phyloP scores from a whole-genome alignment of 2,329 filamentous ascomycete species.

The Juglanconis sp. region DNA sequence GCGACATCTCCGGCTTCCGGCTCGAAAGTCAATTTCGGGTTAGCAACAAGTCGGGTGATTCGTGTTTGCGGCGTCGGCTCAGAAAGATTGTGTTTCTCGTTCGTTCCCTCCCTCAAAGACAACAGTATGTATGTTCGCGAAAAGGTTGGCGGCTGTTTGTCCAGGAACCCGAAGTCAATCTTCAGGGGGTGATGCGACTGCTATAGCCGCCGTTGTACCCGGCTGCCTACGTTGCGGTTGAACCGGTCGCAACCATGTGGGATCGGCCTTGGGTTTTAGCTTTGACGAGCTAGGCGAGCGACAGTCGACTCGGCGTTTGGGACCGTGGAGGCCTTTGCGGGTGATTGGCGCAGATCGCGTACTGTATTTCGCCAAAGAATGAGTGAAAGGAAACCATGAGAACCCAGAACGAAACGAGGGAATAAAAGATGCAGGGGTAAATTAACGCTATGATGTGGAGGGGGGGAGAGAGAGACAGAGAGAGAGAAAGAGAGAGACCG shows the following conservation, averaged over 20 bases:
- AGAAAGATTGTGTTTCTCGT: not conserved
- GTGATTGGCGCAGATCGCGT: not conserved
- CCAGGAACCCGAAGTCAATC: too few relatives aligned
- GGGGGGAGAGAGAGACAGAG: not conserved
- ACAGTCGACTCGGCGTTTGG: not conserved
- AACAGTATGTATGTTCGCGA: not conserved
- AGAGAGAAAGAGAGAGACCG: not conserved
- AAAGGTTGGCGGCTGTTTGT: not conserved
- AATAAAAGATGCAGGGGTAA: conserved; percentile 6
- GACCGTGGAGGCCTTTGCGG: not conserved
- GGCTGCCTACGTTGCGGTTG: not conserved
- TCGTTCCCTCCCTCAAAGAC: not conserved
- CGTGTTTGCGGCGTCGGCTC: not conserved
- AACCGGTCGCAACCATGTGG: conserved; percentile 14
- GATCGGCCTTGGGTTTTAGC: not conserved
- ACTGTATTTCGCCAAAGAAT: not conserved
- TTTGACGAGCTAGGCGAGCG: not conserved
- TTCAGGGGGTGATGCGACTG: too few relatives aligned
- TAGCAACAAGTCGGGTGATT: not conserved
- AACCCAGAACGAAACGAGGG: not conserved
- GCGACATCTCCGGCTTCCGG: conserved; percentile 64
- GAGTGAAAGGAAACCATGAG: not conserved
- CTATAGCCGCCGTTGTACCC: too few relatives aligned
- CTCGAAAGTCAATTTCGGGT: not conserved
- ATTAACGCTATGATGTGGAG: not conserved